A percentile compares a stretch with the other conserved stretches of the same genome.
Conservation (phyloP, 192 early-diverging fungal species). For the Cetraspora pellucida region DNA sequence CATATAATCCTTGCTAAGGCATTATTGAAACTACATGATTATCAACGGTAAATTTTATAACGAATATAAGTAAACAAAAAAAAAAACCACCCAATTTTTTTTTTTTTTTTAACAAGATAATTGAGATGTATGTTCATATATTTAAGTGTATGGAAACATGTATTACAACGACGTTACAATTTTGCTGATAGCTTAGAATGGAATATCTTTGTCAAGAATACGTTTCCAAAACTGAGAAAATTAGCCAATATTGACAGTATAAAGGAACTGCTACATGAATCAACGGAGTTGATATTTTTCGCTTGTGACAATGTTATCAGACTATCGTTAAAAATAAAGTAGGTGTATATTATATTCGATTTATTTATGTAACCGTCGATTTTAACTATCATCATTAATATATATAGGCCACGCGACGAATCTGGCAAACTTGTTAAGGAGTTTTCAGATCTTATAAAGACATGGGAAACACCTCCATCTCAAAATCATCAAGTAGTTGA, state of each 20-base stretch:
- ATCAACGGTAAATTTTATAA: constrained; percentile 18
- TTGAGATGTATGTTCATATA: not conserved
- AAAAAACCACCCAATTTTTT: not conserved
- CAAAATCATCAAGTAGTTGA: not conserved
- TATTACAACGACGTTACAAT: constrained; percentile 16
- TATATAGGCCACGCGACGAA: not conserved
- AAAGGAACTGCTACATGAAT: constrained; percentile 10
- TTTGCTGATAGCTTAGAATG: constrained; percentile 17
- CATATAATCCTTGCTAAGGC: not conserved
- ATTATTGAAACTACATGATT: constrained; percentile 5
- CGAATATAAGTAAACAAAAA: not conserved
- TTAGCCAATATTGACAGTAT: not conserved
- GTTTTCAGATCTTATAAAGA: constrained; percentile 5
- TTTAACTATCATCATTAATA: not conserved
- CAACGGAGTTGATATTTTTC: constrained; percentile 10
- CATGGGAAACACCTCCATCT: not conserved
- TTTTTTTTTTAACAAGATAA: not conserved
- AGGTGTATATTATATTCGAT: not conserved
- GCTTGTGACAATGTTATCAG: constrained; percentile 14
- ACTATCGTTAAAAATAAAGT: not conserved
- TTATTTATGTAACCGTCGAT: not conserved
- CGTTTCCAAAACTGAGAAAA: not conserved
- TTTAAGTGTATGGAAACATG: not conserved
- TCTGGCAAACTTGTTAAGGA: constrained; percentile 11
- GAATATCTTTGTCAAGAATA: constrained; percentile 5